These are phyloP conservation scores for Fraxinus baroniana DNA, from an alignment of 305 asterid species.

Conservation along the genomic window DNA sequence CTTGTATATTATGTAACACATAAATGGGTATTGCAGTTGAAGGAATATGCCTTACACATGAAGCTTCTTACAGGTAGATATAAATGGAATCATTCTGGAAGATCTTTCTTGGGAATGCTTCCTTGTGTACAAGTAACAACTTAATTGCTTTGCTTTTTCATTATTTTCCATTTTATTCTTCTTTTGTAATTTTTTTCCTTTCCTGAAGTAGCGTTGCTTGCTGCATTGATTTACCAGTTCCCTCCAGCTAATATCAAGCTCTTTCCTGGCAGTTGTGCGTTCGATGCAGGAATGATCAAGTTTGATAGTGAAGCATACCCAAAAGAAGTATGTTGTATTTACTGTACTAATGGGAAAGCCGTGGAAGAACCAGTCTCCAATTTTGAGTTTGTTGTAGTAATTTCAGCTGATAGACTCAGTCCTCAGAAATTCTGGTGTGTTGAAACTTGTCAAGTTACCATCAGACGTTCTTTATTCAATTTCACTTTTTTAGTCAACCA, in stretches of 20 bases:
- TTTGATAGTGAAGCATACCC: slow-evolving; percentile 86
- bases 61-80: too few species aligned
- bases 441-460: slow-evolving; percentile 17
- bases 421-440: slow-evolving; percentile 93
- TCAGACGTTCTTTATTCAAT: background rate
- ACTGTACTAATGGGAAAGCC: slow-evolving; percentile 75
- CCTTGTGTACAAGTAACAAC: background rate
- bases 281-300: slow-evolving; percentile 77
- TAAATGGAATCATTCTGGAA: too few species aligned
- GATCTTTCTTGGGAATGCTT: background rate
- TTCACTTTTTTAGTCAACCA: background rate
- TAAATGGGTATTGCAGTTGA: background rate
- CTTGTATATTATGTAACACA: background rate
- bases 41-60: too few species aligned
- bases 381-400: slow-evolving; percentile 87
- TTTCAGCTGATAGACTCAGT: slow-evolving; percentile 82
- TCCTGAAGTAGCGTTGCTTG: background rate
- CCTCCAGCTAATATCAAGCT: slow-evolving; percentile 23
- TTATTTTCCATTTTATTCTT: background rate
- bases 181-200: background rate
- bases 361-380: slow-evolving; percentile 81
- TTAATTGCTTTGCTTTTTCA: background rate
- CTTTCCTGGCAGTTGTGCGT: slow-evolving; percentile 56
- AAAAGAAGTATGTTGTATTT: slow-evolving; percentile 77
- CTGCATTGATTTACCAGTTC: slow-evolving; percentile 13